Percentiles rank a stretch among this genome's conserved stretches.
phyloP scores from a whole-genome alignment of 441 rosid species.

The Arabidopsis lyrata region DNA sequence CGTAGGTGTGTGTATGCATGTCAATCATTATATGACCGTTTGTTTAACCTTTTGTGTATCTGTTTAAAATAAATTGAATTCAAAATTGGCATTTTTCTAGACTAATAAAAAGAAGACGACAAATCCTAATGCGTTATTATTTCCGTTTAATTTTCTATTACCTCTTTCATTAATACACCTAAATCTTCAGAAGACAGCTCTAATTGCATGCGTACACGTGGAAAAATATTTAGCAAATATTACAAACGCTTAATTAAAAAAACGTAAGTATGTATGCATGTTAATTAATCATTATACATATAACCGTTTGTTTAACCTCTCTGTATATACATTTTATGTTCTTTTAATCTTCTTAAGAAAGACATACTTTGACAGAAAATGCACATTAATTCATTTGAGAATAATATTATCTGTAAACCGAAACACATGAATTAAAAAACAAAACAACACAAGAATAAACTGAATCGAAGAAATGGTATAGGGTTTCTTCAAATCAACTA shows the following conservation, averaged over 20 bases:
- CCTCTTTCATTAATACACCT: neutral
- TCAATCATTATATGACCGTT: neutral
- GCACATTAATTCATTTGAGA: neutral
- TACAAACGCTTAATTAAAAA: neutral
- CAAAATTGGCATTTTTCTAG: no score
- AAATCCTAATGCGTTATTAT: no score
- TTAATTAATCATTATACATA: neutral
- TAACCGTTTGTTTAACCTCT: conserved; percentile 20
- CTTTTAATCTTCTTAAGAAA: neutral
- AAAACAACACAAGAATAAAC: neutral
- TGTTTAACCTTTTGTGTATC: no score
- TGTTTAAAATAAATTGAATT: no score
- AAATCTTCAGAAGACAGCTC: no score
- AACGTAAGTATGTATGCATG: neutral
- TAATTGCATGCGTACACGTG: no score
- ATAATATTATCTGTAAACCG: neutral
- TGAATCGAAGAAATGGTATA: neutral
- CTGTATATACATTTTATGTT: neutral
- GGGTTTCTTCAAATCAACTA: neutral
- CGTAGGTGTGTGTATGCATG: no score
- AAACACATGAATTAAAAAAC: neutral
- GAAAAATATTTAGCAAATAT: no score
- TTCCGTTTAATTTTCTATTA: no score
- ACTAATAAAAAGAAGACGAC: no score
- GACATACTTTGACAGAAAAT: neutral